Conservation (phyloP, 2,329 filamentous ascomycete species). For the Nemania serpens region DNA sequence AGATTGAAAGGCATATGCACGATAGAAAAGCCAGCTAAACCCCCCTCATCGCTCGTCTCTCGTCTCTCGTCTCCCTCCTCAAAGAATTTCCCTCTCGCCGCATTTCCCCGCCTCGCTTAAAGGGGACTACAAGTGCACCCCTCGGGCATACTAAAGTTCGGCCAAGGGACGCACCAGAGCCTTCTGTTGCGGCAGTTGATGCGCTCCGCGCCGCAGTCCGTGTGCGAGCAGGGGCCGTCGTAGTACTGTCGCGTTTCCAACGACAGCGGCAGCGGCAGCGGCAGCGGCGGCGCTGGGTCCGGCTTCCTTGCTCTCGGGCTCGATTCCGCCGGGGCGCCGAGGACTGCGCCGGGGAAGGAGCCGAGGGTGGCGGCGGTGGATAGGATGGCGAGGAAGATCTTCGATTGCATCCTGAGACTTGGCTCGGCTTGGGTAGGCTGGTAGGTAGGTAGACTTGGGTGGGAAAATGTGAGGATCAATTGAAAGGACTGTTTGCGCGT, state of each 20-base stretch:
- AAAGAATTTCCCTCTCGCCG: too few species aligned
- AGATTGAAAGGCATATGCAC: too few species aligned
- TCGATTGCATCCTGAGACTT: conserved; percentile 6
- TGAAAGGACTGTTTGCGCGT: neutral
- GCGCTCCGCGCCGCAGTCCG: conserved; percentile 14
- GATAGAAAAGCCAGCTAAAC: too few species aligned
- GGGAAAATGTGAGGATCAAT: neutral
- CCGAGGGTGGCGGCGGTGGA: neutral
- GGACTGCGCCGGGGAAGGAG: neutral
- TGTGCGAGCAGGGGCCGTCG: conserved; percentile 20
- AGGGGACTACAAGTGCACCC: too few species aligned
- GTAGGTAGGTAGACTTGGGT: neutral
- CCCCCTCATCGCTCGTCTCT: too few species aligned
- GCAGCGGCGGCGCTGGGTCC: too few species aligned
- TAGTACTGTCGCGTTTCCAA: conserved; percentile 6
- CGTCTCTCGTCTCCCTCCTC: too few species aligned
- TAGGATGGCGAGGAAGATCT: conserved; percentile 2
- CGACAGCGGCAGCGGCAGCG: too few species aligned
- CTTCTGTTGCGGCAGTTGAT: conserved; percentile 15
- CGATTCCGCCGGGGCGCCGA: neutral
- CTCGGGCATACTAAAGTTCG: conserved; percentile 6
- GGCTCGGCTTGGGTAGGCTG: neutral
- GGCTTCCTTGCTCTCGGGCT: too few species aligned
- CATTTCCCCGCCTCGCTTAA: too few species aligned
- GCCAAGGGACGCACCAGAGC: conserved; percentile 18